Base-by-base conservation (phyloP, 2,329 filamentous ascomycete species). In the Amauroascus verrucosus region DNA sequence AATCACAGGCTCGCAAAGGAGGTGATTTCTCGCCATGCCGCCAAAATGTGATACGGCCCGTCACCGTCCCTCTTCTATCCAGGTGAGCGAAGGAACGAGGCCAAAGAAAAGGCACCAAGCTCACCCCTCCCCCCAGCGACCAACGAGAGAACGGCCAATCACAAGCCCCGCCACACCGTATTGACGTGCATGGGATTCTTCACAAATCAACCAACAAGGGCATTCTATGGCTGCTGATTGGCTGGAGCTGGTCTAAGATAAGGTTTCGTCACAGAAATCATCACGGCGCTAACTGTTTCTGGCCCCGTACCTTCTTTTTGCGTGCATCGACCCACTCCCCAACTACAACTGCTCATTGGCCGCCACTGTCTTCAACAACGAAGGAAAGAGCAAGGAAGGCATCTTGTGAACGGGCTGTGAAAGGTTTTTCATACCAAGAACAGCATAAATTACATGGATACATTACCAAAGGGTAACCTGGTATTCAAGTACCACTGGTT, bases 171-270 rank as follows among this genome's bases (percentile, higher is more conserved):
- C 40, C n/a, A 22, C 24, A 6, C 35, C 35, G 22, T 26, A 43
- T 43, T 43, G 48, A 37, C 48, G 6, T 43, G 48, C 48, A 41
- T 44, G 46, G 16, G 7, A 51, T 43, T 51, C 48, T 51, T 51
- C 48, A 51, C 14, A 53, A 53, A 28, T 6, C 50, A 33, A 47
- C 50, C 20, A 32, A 41, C 40, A 40, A 14, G 32, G 22, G 14
- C 22, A 6, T 33, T 38, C 50, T n/a, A n/a, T 38, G 50, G 40
- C 3, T 14, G 37, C 3, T 48, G 46, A 48, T 38, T 48, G 46
- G 46, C 33, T 18, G 13, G 20, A 18, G 2, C 5, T 18, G 22
- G 20, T 38, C 13, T 8, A 33, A 46, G n/a, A 33, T 46, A 32
- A 33, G 28, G 44, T 46, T 46, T 46, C 44, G 44, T 46, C 44